These are phyloP conservation scores for Magnusiomyces fungicola DNA, from an alignment of 1,139 yeast species.

Conservation along the genomic window DNA sequence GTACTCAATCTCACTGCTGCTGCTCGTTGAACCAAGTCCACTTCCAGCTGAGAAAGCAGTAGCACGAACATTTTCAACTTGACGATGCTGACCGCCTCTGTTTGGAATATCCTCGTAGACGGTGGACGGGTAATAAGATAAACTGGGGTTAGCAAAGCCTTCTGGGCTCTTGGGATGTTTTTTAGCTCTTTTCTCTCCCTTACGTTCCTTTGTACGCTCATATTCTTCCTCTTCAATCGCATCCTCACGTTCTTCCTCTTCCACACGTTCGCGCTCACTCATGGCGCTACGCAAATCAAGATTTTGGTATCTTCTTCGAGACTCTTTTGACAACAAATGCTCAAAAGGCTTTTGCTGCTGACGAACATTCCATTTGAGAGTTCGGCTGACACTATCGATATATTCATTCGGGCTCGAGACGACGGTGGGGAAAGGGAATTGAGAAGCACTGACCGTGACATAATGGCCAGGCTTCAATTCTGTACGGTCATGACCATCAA, in stretches of 20 bases:
- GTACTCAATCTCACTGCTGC: too few species aligned
- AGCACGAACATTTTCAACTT: too few species aligned
- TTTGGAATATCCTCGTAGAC: too few species aligned
- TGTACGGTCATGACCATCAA: constrained; percentile 75
- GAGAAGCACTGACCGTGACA: constrained; percentile 69
- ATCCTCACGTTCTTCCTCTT: background rate
- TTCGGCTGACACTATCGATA: constrained; percentile 74
- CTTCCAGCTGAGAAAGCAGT: too few species aligned
- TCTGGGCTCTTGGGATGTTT: background rate
- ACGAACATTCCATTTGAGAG: constrained; percentile 79
- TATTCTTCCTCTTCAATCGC: constrained; percentile 3
- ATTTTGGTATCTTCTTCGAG: background rate
- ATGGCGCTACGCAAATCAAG: background rate
- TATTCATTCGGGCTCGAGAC: constrained; percentile 69
- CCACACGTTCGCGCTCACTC: background rate
- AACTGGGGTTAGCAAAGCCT: too few species aligned
- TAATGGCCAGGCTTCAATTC: constrained; percentile 68
- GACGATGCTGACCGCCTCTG: too few species aligned
- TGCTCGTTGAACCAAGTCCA: too few species aligned
- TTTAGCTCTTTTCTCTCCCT: too few species aligned
- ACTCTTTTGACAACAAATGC: constrained; percentile 11
- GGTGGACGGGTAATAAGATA: too few species aligned
- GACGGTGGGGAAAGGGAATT: constrained; percentile 82
- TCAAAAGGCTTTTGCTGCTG: constrained; percentile 70
- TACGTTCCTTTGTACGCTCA: background rate